Conservation (phyloP, 139 green algal species). For the Marvania coccoides region DNA sequence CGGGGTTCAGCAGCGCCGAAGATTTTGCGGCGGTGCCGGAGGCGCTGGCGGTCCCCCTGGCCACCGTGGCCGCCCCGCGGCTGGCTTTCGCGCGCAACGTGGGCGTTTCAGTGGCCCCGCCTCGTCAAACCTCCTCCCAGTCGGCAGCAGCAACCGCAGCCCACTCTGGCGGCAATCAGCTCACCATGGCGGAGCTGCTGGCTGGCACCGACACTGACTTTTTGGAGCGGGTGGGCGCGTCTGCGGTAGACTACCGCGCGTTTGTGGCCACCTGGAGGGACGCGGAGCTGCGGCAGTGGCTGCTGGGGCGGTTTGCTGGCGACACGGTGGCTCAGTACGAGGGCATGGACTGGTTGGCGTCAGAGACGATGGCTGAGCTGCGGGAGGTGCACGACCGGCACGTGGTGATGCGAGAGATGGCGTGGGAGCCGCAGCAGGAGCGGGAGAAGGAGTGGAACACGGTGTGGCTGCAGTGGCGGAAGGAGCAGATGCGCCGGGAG, state of each 20-base stretch:
- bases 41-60: background rate
- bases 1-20: background rate
- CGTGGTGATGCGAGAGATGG: background rate
- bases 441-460: constrained; percentile 7
- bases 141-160: background rate
- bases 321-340: background rate
- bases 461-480: background rate
- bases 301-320: background rate
- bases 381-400: background rate
- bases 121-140: constrained; percentile 1
- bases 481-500: background rate
- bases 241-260: background rate
- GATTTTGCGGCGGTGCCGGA: background rate
- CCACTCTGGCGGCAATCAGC: background rate
- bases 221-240: background rate
- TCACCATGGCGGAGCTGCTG: background rate
- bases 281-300: background rate
- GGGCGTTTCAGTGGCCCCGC: background rate
- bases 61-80: background rate
- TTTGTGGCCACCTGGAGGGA: background rate
- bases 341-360: background rate
- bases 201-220: background rate
- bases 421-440: constrained; percentile 6
- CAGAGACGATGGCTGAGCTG: background rate
- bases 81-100: background rate